These are phyloP conservation scores for Dryas octopetala DNA, from an alignment of 306 rosid species.

Conservation along the genomic window DNA sequence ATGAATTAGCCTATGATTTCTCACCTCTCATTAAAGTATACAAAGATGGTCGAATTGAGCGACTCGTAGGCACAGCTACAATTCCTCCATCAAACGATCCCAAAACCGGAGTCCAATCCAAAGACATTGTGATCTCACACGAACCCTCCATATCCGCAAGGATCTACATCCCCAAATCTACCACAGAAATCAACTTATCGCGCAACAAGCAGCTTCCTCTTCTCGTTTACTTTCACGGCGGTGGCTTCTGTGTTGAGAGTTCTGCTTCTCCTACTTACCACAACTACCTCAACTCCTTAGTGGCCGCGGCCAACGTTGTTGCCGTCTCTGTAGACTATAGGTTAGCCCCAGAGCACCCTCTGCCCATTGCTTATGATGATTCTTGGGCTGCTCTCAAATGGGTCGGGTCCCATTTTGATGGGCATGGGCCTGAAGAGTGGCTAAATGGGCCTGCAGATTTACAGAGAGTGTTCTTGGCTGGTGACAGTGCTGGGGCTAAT, in stretches of 20 bases:
- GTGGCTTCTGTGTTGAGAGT: slow-evolving; percentile 25
- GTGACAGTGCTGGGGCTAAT: slow-evolving; percentile 34
- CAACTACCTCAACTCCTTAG: slow-evolving; percentile 18
- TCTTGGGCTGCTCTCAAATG: slow-evolving; percentile 34
- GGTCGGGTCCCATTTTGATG: slow-evolving; percentile 18
- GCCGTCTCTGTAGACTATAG: slow-evolving; percentile 28
- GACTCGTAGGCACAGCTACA: background rate
- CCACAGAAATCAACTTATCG: background rate
- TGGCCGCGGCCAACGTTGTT: slow-evolving; percentile 19
- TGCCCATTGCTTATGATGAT: slow-evolving; percentile 31
- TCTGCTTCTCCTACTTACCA: slow-evolving; percentile 21
- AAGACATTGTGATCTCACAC: slow-evolving; percentile 5
- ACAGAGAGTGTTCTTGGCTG: slow-evolving; percentile 6
- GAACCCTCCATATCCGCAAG: slow-evolving; percentile 23
- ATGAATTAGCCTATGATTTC: slow-evolving; percentile 11
- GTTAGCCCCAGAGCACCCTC: slow-evolving; percentile 29
- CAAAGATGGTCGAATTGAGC: slow-evolving; percentile 28
- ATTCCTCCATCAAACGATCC: slow-evolving; percentile 22
- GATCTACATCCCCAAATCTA: slow-evolving; percentile 24
- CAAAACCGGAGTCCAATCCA: slow-evolving; percentile 7
- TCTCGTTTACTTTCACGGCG: slow-evolving; percentile 37
- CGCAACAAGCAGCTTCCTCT: slow-evolving; percentile 29
- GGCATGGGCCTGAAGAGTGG: slow-evolving; percentile 14
- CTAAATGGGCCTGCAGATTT: slow-evolving; percentile 18
- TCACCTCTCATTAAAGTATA: slow-evolving; percentile 14